A percentile compares a stretch with the other conserved stretches of the same genome.
Evolutionary conservation across 495 filamentous ascomycete species (phyloP).

Genomic region (Rostrohypoxylon terebratum): DNA sequence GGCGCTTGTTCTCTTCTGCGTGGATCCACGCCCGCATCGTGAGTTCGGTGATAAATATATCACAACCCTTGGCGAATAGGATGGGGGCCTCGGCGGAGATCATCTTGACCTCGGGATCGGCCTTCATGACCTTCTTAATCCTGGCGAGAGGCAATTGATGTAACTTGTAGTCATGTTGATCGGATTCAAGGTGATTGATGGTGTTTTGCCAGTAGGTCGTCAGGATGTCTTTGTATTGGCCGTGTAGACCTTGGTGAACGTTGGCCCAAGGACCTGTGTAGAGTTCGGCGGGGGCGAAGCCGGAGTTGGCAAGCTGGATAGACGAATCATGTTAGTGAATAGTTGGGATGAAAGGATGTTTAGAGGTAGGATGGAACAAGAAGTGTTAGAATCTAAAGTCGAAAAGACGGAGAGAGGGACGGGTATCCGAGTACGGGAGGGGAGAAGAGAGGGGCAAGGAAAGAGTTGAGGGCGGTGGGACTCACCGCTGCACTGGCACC

Average conservation of each 20-base stretch:
- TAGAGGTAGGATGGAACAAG: constrained; percentile 1
- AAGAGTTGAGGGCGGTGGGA: constrained; percentile 43
- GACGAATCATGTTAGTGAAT: constrained; percentile 35
- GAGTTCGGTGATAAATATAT: constrained; percentile 98
- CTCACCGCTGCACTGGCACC: constrained; percentile 86
- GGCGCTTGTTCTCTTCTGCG: constrained; percentile 97
- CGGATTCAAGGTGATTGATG: constrained; percentile 92
- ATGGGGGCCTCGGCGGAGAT: constrained; percentile 98
- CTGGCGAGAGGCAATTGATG: constrained; percentile 95
- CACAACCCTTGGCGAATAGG: constrained; percentile 97
- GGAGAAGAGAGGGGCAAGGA: constrained; percentile 19
- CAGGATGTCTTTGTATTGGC: constrained; percentile 93
- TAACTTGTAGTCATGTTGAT: constrained; percentile 97
- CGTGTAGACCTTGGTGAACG: constrained; percentile 95
- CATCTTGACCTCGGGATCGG: constrained; percentile 99
- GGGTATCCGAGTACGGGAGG: constrained; percentile 2
- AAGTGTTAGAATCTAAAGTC: not conserved
- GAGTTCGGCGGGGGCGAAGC: constrained; percentile 86
- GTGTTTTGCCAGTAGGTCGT: constrained; percentile 99
- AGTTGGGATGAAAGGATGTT: constrained; percentile 4
- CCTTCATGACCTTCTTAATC: constrained; percentile 99
- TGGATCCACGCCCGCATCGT: constrained; percentile 99
- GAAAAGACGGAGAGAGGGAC: constrained; percentile 3
- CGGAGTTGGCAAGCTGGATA: constrained; percentile 74
- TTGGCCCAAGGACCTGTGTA: constrained; percentile 97